phyloP scores from a whole-genome alignment of 176 grass and related monocot genomes.

The Oropetium thomaeum region DNA sequence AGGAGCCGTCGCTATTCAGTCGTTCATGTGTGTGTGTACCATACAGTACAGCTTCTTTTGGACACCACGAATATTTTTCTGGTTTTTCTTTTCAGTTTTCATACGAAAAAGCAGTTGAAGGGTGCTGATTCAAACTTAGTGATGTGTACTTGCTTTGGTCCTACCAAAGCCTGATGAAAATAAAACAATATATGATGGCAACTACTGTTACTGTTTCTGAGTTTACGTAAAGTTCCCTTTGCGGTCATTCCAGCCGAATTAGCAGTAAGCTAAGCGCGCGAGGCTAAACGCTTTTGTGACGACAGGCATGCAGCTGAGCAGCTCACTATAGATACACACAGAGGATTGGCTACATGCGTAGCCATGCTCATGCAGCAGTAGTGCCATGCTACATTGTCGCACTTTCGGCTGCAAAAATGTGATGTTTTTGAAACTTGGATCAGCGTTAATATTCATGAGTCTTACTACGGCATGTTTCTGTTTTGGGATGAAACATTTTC shows the following conservation, averaged over 20 bases:
- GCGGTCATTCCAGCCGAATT: slow-evolving; percentile 21
- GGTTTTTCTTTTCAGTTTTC: slow-evolving; percentile 18
- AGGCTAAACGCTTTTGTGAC: background rate
- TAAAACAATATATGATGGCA: no score
- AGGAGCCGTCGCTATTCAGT: no score
- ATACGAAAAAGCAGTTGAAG: no score
- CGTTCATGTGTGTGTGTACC: no score
- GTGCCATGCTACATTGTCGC: background rate
- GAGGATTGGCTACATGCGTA: background rate
- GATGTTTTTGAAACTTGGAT: background rate
- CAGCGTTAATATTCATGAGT: background rate
- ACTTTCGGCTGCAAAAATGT: slow-evolving; percentile 39
- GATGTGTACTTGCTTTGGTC: no score
- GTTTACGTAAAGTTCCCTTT: background rate
- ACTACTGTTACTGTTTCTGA: no score
- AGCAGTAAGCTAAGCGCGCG: slow-evolving; percentile 34
- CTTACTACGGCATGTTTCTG: background rate
- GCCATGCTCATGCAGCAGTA: background rate
- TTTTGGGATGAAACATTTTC: background rate
- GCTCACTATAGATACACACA: background rate
- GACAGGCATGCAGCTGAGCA: no score
- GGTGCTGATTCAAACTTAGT: no score
- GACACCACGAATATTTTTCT: slow-evolving; percentile 15
- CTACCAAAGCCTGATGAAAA: no score
- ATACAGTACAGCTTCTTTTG: no score